phyloP scores from a whole-genome alignment of 495 filamentous ascomycete species.

The Annulohypoxylon stygium region DNA sequence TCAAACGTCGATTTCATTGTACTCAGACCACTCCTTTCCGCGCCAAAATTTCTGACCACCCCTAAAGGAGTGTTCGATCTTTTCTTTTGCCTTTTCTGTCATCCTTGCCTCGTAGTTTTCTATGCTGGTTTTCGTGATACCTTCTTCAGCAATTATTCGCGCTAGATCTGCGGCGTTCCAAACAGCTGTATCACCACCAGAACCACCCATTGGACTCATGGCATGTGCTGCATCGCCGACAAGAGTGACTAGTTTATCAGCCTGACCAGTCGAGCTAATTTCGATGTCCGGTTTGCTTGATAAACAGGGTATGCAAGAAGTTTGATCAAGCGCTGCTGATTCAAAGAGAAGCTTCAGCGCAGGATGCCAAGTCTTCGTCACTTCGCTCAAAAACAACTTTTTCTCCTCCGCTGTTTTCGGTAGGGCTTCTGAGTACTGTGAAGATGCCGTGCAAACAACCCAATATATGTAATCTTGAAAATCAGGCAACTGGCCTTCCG shows the following conservation, averaged over 20 bases:
- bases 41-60: constrained; percentile 49
- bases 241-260: constrained; percentile 44
- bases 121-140: constrained; percentile 33
- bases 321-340: constrained; percentile 52
- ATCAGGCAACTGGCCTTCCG: constrained; percentile 35
- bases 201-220: constrained; percentile 50
- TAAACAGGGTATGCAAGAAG: constrained; percentile 52
- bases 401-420: constrained; percentile 48
- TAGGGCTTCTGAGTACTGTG: constrained; percentile 24
- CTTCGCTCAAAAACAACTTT: constrained; percentile 35
- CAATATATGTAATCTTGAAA: constrained; percentile 44
- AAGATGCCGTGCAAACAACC: constrained; percentile 38
- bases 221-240: constrained; percentile 49
- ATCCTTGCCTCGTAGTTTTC: constrained; percentile 49
- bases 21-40: constrained; percentile 48
- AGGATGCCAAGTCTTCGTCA: constrained; percentile 48
- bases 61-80: constrained; percentile 47
- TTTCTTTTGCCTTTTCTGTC: constrained; percentile 44
- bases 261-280: constrained; percentile 28
- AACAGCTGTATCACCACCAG: constrained; percentile 49
- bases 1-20: constrained; percentile 39
- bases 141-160: constrained; percentile 40
- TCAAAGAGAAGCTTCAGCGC: constrained; percentile 54
- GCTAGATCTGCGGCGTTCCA: constrained; percentile 48
- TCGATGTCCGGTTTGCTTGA: constrained; percentile 58